Evolutionary conservation across 345 rosid species (phyloP).

Genomic region (Abelmoschus esculentus): DNA sequence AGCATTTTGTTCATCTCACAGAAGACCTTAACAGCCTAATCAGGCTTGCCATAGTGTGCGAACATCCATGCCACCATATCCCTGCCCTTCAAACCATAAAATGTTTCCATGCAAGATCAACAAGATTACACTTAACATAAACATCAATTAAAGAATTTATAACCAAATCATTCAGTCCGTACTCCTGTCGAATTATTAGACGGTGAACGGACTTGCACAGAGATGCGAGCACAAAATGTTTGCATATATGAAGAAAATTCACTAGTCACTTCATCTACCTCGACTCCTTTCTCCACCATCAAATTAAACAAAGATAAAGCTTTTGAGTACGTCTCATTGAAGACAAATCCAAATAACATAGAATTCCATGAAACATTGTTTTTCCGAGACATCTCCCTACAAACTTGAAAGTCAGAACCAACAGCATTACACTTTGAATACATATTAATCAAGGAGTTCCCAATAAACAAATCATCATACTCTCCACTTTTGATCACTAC

Average conservation of each 20-base stretch:
- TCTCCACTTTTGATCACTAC: conserved; percentile 39
- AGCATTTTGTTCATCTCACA: conserved; percentile 29
- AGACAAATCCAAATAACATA: conserved; percentile 46
- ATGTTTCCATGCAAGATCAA: conserved; percentile 36
- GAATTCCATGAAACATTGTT: conserved; percentile 68
- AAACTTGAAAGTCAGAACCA: conserved; percentile 42
- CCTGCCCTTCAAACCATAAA: conserved; percentile 26
- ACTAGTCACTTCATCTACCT: conserved; percentile 47
- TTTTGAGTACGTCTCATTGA: conserved; percentile 32
- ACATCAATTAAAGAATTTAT: conserved; percentile 55
- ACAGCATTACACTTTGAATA: conserved; percentile 44
- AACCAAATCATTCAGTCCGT: conserved; percentile 33
- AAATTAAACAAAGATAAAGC: conserved; percentile 36
- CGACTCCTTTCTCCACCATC: conserved; percentile 35
- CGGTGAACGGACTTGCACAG: conserved; percentile 56
- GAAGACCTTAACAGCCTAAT: conserved; percentile 49
- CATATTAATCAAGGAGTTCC: conserved; percentile 62
- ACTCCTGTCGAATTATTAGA: conserved; percentile 32
- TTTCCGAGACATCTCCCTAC: conserved; percentile 28
- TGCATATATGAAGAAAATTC: conserved; percentile 47
- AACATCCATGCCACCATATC: conserved; percentile 63
- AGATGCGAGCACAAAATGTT: conserved; percentile 32
- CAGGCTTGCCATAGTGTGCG: conserved; percentile 38
- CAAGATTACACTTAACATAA: conserved; percentile 42
- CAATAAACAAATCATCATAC: conserved; percentile 36